Evolutionary conservation across 805 yeast species (phyloP), one percentile per base, ranked within the genome.

Genomic region (Nakazawaea laoshanensis): DNA sequence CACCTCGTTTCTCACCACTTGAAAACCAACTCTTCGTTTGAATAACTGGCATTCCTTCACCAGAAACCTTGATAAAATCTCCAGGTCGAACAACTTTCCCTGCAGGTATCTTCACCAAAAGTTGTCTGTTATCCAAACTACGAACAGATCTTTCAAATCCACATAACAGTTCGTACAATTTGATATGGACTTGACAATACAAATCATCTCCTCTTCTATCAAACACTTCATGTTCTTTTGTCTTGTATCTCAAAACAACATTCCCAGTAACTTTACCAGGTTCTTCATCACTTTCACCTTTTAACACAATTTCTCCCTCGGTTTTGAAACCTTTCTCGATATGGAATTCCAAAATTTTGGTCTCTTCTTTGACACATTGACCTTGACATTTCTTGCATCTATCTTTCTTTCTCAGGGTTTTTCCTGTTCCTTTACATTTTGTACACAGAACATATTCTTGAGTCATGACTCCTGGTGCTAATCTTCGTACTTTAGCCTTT

Each of bases 61-160:
- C 69, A 24, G 65, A 54, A 9, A 88, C 59, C 38, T 74, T 65
- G 21, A 88, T 52, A 36, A 59, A 67, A 41, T 85, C 84, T 7
- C 81, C 79, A 0, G 95, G 95, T 46, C 78, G 68, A 5, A 87
- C 48, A 5, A 89, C 95, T 53, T 79, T 80, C 2, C 96, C 96
- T 4, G 67, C 59, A 1, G 88, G 87, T 0, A 79, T 69, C 1
- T 73, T 60, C 10, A 88, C 50, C 33, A 68, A 68, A 10, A 87
- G 53, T 23, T 75, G 70, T 41, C 96, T 72, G 12, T 80, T 88
- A 54, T 92, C 97, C 35, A 88, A 64, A 42, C 85, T 92, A 42
- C 70, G 71, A 7, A 81, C 58, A 32, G 71, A 67, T 18, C 77
- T 61, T 22, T 69, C 59, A 46, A 88, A 80, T 2, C 97, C 97